Evolutionary conservation across 1,139 yeast genomes (phyloP).

Genomic region (Saccharomyces hybrid): DNA sequence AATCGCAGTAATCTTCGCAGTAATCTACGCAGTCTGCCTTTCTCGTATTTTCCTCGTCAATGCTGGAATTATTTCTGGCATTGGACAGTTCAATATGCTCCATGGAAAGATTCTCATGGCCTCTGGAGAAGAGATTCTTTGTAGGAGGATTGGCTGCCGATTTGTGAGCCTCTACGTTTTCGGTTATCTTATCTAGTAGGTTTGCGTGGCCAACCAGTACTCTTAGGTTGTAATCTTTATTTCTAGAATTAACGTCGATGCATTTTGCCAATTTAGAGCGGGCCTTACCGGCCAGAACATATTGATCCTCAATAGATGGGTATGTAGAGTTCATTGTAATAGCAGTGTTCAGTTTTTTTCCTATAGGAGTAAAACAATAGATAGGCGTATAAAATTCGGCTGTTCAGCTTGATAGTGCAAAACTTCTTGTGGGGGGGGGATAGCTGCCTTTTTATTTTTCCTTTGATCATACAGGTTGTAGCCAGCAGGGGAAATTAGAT

Average conservation of each 20-base stretch:
- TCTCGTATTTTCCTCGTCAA: background rate
- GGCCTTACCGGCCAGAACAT: slow-evolving; percentile 19
- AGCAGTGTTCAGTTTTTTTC: background rate
- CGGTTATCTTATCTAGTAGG: slow-evolving; percentile 21
- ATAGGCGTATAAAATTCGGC: background rate
- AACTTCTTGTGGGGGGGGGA: background rate
- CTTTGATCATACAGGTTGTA: background rate
- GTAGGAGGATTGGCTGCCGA: background rate
- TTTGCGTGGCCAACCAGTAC: slow-evolving; percentile 28
- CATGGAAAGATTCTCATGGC: background rate
- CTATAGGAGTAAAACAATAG: background rate
- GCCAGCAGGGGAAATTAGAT: background rate
- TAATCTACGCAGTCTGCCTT: background rate
- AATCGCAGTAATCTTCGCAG: background rate
- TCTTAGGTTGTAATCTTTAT: slow-evolving; percentile 20
- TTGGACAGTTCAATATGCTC: background rate
- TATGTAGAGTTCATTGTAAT: slow-evolving; percentile 6
- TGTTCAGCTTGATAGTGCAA: background rate
- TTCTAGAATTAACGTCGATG: slow-evolving; percentile 10
- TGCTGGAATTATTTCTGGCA: background rate
- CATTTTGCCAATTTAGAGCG: slow-evolving; percentile 18
- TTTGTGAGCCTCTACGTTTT: slow-evolving; percentile 10
- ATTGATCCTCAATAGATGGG: slow-evolving; percentile 16
- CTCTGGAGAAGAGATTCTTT: background rate
- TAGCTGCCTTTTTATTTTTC: background rate